Evolutionary conservation across 176 grass and related monocot species (phyloP), one percentile per base, ranked within the genome.

Genomic region (Alopecurus myosuroides): DNA sequence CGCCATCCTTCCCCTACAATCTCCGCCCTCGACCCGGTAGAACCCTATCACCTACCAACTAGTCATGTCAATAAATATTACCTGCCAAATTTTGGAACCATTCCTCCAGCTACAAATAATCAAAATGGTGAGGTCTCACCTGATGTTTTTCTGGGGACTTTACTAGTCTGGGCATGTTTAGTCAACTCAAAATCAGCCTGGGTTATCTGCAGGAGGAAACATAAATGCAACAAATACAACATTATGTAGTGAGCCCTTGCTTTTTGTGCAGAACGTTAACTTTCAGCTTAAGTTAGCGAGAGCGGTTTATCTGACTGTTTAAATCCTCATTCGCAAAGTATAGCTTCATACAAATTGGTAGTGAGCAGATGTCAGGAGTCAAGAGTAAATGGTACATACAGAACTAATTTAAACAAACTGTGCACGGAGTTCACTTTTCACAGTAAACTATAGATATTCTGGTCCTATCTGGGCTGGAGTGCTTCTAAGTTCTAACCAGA

Each of bases 101-200:
- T 69, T 10, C 34, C 35, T 69, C 35, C 66, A 39, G 36, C 66
- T n/a, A 40, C 35, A 69, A 22, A n/a, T n/a, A 25, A 23, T 37
- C n/a, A n/a, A 70, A 70, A 70, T 40, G 36, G 37, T 40, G 22
- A 40, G 20, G 66, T 76, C 22, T 33, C 29, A 98, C 95, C 87
- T 91, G 90, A 79, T 91, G 65, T 76, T 91, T 98, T 68, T 95
- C 95, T 20, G 95, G 95, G 4, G 95, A 95, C 39, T 91, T 82
- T 30, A 98, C 95, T 77, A 98, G 52, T 82, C 90, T 91, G 87
- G 2, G 67, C 88, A 82, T 88, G 70, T 70, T 92, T 95, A 76
- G 34, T 68, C 34, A 68, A 68, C 4, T 68, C 64, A 68, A 68
- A 68, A 39, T 68, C 64, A 11, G 64, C 64, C 19, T 39, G 64